A percentile compares a stretch with the other conserved stretches of the same genome.
Evolutionary conservation across 805 yeast genomes (phyloP).

Genomic region (Wickerhamomyces strasburgensis): DNA sequence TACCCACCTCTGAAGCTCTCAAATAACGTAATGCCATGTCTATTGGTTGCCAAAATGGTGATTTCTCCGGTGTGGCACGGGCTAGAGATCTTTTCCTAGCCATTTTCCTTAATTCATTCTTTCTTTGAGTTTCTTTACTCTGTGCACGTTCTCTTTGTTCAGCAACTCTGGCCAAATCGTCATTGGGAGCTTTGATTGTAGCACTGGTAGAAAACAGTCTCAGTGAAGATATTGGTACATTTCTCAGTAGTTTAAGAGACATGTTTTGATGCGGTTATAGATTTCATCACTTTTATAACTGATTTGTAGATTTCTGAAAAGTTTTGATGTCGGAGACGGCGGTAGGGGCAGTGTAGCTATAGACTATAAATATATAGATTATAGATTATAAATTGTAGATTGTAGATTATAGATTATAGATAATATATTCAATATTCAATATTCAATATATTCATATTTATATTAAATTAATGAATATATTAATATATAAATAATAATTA

Average conservation of each 20-base stretch:
- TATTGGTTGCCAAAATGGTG: conserved; percentile 67
- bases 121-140: conserved; percentile 23
- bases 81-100: conserved; percentile 34
- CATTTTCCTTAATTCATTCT: conserved; percentile 33
- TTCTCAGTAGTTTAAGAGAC: background rate
- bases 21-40: conserved; percentile 70
- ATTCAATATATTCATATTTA: too few species aligned
- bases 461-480: too few species aligned
- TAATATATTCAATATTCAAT: too few species aligned
- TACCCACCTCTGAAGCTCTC: conserved; percentile 89
- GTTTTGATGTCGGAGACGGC: too few species aligned
- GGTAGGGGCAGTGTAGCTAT: too few species aligned
- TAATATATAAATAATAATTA: too few species aligned
- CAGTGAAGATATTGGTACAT: background rate
- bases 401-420: too few species aligned
- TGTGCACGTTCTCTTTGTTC: conserved; percentile 26
- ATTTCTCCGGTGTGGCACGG: conserved; percentile 38
- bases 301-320: too few species aligned
- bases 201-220: conserved; percentile 11
- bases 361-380: too few species aligned
- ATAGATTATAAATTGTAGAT: too few species aligned
- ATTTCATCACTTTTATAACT: too few species aligned
- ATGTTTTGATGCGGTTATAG: too few species aligned
- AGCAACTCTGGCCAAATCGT: conserved; percentile 24
- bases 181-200: conserved; percentile 20